phyloP scores from a whole-genome alignment of 352 stramenopile genomes.

The Phytophthora syringae region DNA sequence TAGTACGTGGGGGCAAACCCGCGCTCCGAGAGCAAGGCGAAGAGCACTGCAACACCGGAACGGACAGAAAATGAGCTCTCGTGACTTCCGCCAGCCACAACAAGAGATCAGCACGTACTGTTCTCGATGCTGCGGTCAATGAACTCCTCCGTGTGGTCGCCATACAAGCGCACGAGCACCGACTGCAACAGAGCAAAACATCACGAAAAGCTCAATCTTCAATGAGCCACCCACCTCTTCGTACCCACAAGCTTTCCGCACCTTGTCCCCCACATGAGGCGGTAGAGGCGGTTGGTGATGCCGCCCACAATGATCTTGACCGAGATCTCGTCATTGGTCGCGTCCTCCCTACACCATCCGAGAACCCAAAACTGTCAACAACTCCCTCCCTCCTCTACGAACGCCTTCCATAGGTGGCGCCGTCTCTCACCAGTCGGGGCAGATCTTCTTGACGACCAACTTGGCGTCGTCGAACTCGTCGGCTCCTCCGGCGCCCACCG shows the following conservation, averaged over 20 bases:
- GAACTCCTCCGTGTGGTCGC: conserved; percentile 92
- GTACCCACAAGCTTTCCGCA: conserved; percentile 25
- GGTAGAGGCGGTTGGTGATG: conserved; percentile 95
- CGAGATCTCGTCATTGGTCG: conserved; percentile 62
- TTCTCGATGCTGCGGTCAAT: conserved; percentile 94
- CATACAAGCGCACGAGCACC: conserved; percentile 92
- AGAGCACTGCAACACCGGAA: conserved; percentile 62
- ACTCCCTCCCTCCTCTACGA: too few species aligned
- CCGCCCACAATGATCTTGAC: conserved; percentile 91
- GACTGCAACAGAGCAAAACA: conserved; percentile 36
- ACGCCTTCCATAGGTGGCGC: background rate
- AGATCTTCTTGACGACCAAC: conserved; percentile 74
- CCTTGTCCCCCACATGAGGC: conserved; percentile 72
- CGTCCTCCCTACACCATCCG: conserved; percentile 47
- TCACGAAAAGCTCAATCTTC: background rate
- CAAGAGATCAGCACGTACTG: conserved; percentile 66
- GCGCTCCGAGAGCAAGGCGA: conserved; percentile 82
- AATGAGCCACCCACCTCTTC: background rate
- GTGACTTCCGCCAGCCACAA: background rate
- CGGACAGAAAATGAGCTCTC: conserved; percentile 1
- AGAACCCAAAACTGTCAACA: background rate
- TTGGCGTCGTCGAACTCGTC: conserved; percentile 89
- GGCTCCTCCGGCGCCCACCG: conserved; percentile 58
- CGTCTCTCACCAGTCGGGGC: conserved; percentile 55
- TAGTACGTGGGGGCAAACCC: conserved; percentile 91